Evolutionary conservation across 805 yeast species (phyloP).

Genomic region (Ascoidea asiatica): DNA sequence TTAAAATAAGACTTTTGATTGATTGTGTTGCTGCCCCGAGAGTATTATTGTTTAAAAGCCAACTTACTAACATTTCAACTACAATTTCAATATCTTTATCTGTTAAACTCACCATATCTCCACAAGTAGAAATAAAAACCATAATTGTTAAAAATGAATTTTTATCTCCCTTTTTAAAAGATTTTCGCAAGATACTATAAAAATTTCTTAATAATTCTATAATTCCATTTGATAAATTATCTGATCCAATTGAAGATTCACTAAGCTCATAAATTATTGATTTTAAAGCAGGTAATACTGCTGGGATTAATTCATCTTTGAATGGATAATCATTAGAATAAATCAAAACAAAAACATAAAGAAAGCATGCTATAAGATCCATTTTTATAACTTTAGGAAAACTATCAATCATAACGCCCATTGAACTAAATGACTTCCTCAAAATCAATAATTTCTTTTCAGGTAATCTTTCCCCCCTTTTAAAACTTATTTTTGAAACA

Average conservation of each 20-base stretch:
- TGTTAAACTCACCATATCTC: slow-evolving; percentile 19
- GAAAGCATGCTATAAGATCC: slow-evolving; percentile 60
- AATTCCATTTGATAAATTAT: slow-evolving; percentile 12
- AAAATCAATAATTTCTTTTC: slow-evolving; percentile 25
- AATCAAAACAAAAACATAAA: slow-evolving; percentile 47
- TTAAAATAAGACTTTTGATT: slow-evolving; percentile 38
- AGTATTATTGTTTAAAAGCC: slow-evolving; percentile 22
- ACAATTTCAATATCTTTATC: slow-evolving; percentile 24
- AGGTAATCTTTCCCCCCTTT: slow-evolving; percentile 1
- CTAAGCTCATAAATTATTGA: slow-evolving; percentile 23
- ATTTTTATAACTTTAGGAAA: slow-evolving; percentile 57
- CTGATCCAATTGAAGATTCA: slow-evolving; percentile 1
- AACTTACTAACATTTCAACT: slow-evolving; percentile 20
- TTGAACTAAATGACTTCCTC: slow-evolving; percentile 33
- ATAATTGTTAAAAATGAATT: slow-evolving; percentile 29
- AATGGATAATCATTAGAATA: slow-evolving; percentile 26
- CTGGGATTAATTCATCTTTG: slow-evolving; percentile 32
- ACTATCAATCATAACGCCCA: slow-evolving; percentile 47
- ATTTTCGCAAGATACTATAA: slow-evolving; percentile 21
- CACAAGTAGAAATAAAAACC: slow-evolving; percentile 28
- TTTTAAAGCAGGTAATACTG: slow-evolving; percentile 37
- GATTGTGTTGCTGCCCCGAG: slow-evolving; percentile 42
- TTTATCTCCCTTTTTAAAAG: slow-evolving; percentile 15
- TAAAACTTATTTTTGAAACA: not conserved
- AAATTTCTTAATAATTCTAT: slow-evolving; percentile 20